These are phyloP conservation scores for Talaromyces rugulosus DNA, from an alignment of 2,329 filamentous ascomycete genomes.

Conservation along the genomic window DNA sequence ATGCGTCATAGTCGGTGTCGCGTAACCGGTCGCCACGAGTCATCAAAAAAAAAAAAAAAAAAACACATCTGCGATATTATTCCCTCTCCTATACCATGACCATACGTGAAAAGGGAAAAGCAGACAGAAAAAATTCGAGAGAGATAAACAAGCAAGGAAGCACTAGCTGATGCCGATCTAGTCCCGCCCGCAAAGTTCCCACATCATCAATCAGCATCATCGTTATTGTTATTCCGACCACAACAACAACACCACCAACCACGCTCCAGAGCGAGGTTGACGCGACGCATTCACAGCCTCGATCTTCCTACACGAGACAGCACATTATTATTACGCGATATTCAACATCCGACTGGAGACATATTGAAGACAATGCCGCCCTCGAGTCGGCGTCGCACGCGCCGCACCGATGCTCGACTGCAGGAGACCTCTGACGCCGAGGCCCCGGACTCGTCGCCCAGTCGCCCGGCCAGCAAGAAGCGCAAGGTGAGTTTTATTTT, in stretches of 20 bases:
- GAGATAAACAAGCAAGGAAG: constrained; percentile 1
- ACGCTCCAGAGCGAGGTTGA: neutral
- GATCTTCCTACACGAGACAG: neutral
- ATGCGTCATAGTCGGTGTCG: neutral
- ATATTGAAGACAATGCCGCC: constrained; percentile 32
- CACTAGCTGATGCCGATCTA: neutral
- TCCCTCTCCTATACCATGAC: neutral
- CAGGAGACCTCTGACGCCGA: constrained; percentile 44
- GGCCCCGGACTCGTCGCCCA: constrained; percentile 45
- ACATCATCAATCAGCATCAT: neutral
- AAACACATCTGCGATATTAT: neutral
- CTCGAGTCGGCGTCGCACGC: constrained; percentile 41
- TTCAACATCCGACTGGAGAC: neutral
- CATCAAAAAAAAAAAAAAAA: neutral
- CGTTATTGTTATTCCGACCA: neutral
- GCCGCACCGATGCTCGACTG: constrained; percentile 42
- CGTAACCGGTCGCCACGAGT: neutral
- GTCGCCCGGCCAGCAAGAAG: constrained; percentile 44
- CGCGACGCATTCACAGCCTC: neutral
- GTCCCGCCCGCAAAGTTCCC: neutral
- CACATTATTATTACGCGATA: neutral
- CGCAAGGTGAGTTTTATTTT: constrained; percentile 38
- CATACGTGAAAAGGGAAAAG: neutral
- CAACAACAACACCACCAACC: neutral
- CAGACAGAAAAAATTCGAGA: neutral